Percentiles rank a stretch among this genome's conserved stretches.
phyloP scores from a whole-genome alignment of 805 yeast genomes.

The Saturnispora diversa region DNA sequence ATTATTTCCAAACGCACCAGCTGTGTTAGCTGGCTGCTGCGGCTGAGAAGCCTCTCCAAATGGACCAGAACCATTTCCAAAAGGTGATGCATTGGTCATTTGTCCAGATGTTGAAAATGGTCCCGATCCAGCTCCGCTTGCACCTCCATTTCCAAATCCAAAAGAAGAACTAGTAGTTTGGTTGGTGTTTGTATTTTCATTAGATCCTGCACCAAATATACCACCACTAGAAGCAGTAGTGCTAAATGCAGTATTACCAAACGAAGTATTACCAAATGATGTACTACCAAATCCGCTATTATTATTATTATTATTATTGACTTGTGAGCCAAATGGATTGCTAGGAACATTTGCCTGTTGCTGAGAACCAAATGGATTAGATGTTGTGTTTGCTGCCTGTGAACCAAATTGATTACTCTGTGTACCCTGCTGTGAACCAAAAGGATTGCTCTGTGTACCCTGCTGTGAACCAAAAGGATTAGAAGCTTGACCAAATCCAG shows the following conservation, averaged over 20 bases:
- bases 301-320: background rate
- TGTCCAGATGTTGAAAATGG: background rate
- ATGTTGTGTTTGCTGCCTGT: background rate
- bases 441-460: no score
- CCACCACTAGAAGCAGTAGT: no score
- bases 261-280: background rate
- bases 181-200: background rate
- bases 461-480: constrained; percentile 1
- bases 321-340: background rate
- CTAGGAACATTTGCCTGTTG: no score
- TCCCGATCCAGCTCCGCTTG: no score
- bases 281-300: constrained; percentile 3
- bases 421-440: constrained; percentile 1
- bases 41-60: background rate
- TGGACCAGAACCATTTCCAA: no score
- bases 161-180: background rate
- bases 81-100: background rate
- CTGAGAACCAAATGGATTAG: constrained; percentile 7
- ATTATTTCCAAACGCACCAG: background rate
- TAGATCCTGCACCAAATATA: no score
- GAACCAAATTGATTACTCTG: constrained; percentile 1
- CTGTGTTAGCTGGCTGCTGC: background rate
- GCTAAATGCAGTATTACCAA: constrained; percentile 1
- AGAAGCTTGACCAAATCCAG: background rate
- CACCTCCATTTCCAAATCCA: background rate